Evolutionary conservation across 2,329 filamentous ascomycete species (phyloP), one percentile per base, ranked within the genome.

Genomic region (Aspergillus melleus): DNA sequence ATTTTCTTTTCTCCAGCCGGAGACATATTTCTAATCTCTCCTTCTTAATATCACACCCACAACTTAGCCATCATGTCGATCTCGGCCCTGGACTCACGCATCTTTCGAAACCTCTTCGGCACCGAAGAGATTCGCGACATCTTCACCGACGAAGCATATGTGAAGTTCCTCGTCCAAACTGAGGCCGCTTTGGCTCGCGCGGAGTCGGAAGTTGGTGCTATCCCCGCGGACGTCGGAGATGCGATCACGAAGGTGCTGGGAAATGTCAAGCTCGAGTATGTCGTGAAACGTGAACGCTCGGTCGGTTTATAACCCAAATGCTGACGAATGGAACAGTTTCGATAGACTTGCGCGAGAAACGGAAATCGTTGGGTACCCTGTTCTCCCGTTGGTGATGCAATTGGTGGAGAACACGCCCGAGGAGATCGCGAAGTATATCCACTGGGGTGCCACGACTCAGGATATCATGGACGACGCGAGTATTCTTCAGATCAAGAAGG

Each of bases 361-460:
- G 0, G 82, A 84, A 52, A 82, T 83, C 49, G 82, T 85, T 0
- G 82, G 83, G 1, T 84, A 85, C 56, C 83, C 83, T 0, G 82
- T 85, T 9, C 72, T 85, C 0, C 80, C 81, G 0, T 65, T 85
- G 12, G 79, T 84, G 2, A 74, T 78, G 39, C 83, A 84, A 59
- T 68, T 84, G 24, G 77, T 77, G 1, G 70, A 72, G 29, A 69
- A 70, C n/a, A 70, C 66, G 24, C 68, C 66, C 14, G 69, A 73
- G 32, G 64, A 72, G 5, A 68, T 67, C 12, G 76, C 70, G n/a
- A 75, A 78, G 60, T 85, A 83, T 64, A 79, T 86, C 11, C 83
- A 86, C 66, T 85, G 83, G 83, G 84, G 84, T 9, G 83, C 83
- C 1, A 86, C 84, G 0, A 86, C 84, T 0, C 84, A 86, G 62